A percentile compares a stretch with the other conserved stretches of the same genome.
Evolutionary conservation across 768 basidiomycete genomes (phyloP).

Genomic region (Tephrocybe sp.): DNA sequence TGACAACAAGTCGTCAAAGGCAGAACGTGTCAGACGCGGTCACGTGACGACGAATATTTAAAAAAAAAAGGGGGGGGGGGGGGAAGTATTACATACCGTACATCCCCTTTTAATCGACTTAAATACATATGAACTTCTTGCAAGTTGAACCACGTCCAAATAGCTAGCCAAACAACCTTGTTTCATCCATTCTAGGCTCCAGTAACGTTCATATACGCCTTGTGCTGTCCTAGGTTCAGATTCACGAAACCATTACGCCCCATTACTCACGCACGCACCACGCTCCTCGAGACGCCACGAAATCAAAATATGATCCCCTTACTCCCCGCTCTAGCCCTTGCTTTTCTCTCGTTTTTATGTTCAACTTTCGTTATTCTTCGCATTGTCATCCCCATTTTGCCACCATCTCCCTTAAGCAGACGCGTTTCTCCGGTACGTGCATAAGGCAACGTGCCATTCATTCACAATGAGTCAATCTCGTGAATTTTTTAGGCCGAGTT

Average conservation of each 20-base stretch:
- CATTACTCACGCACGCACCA: conserved; percentile 42
- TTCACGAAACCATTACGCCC: conserved; percentile 43
- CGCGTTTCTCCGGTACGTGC: conserved; percentile 68
- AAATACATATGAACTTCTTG: conserved; percentile 17
- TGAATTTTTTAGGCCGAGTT: conserved; percentile 62
- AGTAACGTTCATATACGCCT: conserved; percentile 27
- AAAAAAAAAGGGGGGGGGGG: too few species aligned
- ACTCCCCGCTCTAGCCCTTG: conserved; percentile 63
- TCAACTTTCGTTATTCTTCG: conserved; percentile 78
- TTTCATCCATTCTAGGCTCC: conserved; percentile 22
- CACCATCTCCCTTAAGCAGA: conserved; percentile 70
- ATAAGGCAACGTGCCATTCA: neutral
- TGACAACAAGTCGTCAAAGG: too few species aligned
- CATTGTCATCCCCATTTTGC: conserved; percentile 73
- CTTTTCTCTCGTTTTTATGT: conserved; percentile 69
- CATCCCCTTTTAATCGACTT: too few species aligned
- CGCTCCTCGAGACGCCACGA: conserved; percentile 44
- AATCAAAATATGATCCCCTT: conserved; percentile 60
- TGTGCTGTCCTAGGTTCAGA: conserved; percentile 31
- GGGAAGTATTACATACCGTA: too few species aligned
- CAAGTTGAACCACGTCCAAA: conserved; percentile 34
- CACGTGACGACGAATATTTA: too few species aligned
- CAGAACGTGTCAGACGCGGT: conserved; percentile 12
- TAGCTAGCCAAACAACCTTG: conserved; percentile 30
- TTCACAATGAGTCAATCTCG: conserved; percentile 13